phyloP scores from a whole-genome alignment of 2,329 filamentous ascomycete species.

The Camptophora hylomeconis region DNA sequence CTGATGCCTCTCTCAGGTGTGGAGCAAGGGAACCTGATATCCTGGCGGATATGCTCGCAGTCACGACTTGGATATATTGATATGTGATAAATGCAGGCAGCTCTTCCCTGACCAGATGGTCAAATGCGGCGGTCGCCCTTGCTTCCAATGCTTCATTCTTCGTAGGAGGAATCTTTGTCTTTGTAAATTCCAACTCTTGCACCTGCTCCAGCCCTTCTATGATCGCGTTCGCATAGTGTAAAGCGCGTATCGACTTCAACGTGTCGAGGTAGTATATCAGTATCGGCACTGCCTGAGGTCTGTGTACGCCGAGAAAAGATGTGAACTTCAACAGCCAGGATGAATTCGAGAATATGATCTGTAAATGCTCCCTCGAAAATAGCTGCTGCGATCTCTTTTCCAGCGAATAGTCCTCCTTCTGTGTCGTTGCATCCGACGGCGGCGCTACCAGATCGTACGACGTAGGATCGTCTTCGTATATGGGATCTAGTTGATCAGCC shows the following conservation, averaged over 20 bases:
- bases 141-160: conserved; percentile 47
- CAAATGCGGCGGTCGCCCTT: conserved; percentile 53
- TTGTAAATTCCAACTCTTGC: conserved; percentile 42
- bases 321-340: conserved; percentile 53
- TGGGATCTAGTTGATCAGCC: conserved; percentile 6
- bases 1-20: conserved; percentile 54
- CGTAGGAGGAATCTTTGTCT: conserved; percentile 37
- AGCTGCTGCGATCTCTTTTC: conserved; percentile 53
- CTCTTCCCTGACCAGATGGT: conserved; percentile 52
- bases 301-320: conserved; percentile 47
- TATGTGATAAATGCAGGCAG: conserved; percentile 60
- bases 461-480: conserved; percentile 20
- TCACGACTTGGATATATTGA: conserved; percentile 56
- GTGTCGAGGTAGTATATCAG: conserved; percentile 61
- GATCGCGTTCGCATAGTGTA: conserved; percentile 58
- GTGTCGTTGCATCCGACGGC: conserved; percentile 14
- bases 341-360: conserved; percentile 52
- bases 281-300: conserved; percentile 50
- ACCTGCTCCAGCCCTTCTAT: conserved; percentile 47
- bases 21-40: conserved; percentile 55
- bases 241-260: conserved; percentile 56
- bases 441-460: conserved; percentile 26
- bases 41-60: conserved; percentile 51
- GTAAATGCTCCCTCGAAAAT: conserved; percentile 53
- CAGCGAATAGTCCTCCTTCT: conserved; percentile 34